Evolutionary conservation across 768 basidiomycete genomes (phyloP).

Genomic region (Gyrodon lividus): DNA sequence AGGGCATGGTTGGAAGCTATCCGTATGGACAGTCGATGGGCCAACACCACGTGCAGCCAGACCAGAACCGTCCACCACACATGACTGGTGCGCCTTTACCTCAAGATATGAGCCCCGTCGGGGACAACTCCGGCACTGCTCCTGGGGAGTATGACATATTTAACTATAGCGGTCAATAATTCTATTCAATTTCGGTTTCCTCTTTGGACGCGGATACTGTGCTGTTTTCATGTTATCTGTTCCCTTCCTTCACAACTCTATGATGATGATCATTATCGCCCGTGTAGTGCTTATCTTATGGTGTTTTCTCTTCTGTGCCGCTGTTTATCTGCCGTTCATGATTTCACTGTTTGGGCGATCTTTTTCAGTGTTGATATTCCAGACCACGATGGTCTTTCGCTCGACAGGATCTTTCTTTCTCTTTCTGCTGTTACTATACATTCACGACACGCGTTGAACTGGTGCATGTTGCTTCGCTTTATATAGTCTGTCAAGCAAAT

Average conservation of each 20-base stretch:
- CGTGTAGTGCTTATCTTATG: conserved; percentile 23
- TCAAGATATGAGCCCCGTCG: conserved; percentile 41
- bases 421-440: conserved; percentile 19
- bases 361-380: conserved; percentile 1
- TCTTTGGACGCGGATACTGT: conserved; percentile 17
- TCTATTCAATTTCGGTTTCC: conserved; percentile 13
- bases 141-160: conserved; percentile 55
- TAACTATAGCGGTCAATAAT: conserved; percentile 52
- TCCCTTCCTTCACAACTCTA: conserved; percentile 9
- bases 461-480: conserved; percentile 18
- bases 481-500: conserved; percentile 22
- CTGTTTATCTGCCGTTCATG: conserved; percentile 5
- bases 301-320: conserved; percentile 2
- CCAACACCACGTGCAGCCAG: conserved; percentile 20
- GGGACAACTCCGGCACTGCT: conserved; percentile 39
- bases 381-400: not conserved
- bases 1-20: conserved; percentile 29
- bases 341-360: conserved; percentile 7
- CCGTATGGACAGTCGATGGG: conserved; percentile 28
- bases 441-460: conserved; percentile 11
- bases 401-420: not conserved
- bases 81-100: conserved; percentile 53
- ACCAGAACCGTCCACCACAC: conserved; percentile 41
- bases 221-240: conserved; percentile 13
- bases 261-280: conserved; percentile 26